phyloP scores from a whole-genome alignment of 2,329 filamentous ascomycete species.

The Microcyclosporella mali region DNA sequence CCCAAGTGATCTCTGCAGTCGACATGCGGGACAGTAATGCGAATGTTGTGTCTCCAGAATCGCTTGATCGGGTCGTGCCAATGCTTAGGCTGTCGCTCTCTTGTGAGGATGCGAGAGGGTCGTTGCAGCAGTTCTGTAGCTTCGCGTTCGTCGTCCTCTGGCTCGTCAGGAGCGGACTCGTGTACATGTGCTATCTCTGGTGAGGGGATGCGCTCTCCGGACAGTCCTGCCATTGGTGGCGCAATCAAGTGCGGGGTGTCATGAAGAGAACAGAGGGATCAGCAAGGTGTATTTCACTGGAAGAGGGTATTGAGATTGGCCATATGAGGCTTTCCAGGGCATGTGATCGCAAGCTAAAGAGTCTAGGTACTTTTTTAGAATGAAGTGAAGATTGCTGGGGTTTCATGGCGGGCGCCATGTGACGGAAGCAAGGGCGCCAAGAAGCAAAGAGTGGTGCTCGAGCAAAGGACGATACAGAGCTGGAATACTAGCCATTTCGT shows the following conservation, averaged over 20 bases:
- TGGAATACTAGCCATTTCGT: too few relatives aligned
- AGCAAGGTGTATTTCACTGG: not conserved
- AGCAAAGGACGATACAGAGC: too few relatives aligned
- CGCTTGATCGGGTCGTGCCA: constrained; percentile 36
- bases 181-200: constrained; percentile 22
- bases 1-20: constrained; percentile 52
- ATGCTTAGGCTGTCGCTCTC: constrained; percentile 4
- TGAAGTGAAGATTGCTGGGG: too few relatives aligned
- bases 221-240: not conserved
- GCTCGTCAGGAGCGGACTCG: constrained; percentile 9
- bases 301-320: too few relatives aligned
- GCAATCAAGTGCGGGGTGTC: not conserved
- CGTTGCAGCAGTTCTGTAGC: constrained; percentile 29
- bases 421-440: too few relatives aligned
- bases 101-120: constrained; percentile 7
- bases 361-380: too few relatives aligned
- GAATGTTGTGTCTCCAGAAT: constrained; percentile 48
- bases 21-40: constrained; percentile 45
- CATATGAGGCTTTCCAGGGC: too few relatives aligned
- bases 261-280: not conserved
- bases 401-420: too few relatives aligned
- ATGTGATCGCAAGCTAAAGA: too few relatives aligned
- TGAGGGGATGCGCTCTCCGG: constrained; percentile 16
- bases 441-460: too few relatives aligned
- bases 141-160: constrained; percentile 29